Evolutionary conservation across 1,139 yeast species (phyloP).

Genomic region (Hemisphaericaspora lyxosophila): DNA sequence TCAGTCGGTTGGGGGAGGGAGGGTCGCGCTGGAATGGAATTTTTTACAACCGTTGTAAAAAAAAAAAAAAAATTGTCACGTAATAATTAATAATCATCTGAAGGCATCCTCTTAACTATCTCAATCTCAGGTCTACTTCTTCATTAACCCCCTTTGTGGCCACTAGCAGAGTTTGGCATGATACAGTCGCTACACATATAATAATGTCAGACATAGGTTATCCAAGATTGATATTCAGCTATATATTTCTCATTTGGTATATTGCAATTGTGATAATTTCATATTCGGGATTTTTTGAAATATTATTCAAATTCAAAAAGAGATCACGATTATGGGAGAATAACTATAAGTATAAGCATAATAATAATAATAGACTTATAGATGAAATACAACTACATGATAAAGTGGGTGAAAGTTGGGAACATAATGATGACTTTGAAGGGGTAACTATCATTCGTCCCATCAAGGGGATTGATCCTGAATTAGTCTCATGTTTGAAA

Average conservation of each 20-base stretch:
- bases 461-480: slow-evolving; percentile 80
- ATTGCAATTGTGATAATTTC: slow-evolving; percentile 44
- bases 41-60: background rate
- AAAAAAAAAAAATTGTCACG: no score
- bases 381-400: background rate
- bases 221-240: slow-evolving; percentile 4
- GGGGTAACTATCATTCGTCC: slow-evolving; percentile 86
- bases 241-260: slow-evolving; percentile 41
- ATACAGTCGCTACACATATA: background rate
- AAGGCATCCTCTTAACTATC: no score
- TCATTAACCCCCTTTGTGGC: background rate
- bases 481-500: slow-evolving; percentile 64
- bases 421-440: slow-evolving; percentile 28
- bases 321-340: slow-evolving; percentile 20
- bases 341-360: background rate
- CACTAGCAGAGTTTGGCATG: background rate
- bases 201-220: slow-evolving; percentile 1
- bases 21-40: no score
- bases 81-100: no score
- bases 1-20: no score
- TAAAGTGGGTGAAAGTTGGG: slow-evolving; percentile 10
- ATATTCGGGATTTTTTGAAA: slow-evolving; percentile 47
- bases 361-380: background rate
- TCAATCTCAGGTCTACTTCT: background rate
- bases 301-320: slow-evolving; percentile 34